phyloP scores from a whole-genome alignment of 768 basidiomycete genomes.

The Lactifluus rugatus region DNA sequence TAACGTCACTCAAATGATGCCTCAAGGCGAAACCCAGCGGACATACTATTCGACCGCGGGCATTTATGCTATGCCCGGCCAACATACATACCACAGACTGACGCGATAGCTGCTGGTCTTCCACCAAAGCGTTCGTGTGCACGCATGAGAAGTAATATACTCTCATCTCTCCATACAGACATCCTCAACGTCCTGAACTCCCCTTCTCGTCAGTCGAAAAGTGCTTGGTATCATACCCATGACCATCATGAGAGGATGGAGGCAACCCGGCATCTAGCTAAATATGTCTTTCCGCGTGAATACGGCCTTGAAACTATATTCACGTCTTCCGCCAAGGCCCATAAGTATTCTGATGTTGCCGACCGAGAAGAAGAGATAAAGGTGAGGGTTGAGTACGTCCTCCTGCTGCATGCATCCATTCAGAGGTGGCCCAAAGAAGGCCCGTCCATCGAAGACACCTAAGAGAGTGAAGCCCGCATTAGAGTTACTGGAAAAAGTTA shows the following conservation, averaged over 20 bases:
- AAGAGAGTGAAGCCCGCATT: constrained; percentile 53
- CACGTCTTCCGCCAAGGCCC: constrained; percentile 19
- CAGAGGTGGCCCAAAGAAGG: constrained; percentile 24
- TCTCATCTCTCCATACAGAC: constrained; percentile 34
- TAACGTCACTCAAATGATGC: not conserved
- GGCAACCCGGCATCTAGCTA: constrained; percentile 55
- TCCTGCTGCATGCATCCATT: not conserved
- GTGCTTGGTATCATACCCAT: constrained; percentile 25
- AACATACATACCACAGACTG: constrained; percentile 38
- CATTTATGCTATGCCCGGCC: constrained; percentile 65
- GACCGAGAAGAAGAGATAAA: constrained; percentile 65
- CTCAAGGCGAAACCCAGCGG: constrained; percentile 37
- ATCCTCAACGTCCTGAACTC: constrained; percentile 50
- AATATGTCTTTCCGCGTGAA: constrained; percentile 80
- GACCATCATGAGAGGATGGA: constrained; percentile 39
- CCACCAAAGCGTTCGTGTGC: constrained; percentile 50
- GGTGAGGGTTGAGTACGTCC: constrained; percentile 29
- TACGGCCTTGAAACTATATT: constrained; percentile 62
- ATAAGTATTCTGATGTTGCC: constrained; percentile 39
- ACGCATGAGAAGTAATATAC: not conserved
- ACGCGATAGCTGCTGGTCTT: constrained; percentile 50
- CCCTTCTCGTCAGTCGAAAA: constrained; percentile 31
- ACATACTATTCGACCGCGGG: constrained; percentile 42
- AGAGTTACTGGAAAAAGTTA: constrained; percentile 45
- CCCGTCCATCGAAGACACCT: constrained; percentile 57